phyloP scores from a whole-genome alignment of 1,284 basidiomycete genomes.

The Peniophora sp. region DNA sequence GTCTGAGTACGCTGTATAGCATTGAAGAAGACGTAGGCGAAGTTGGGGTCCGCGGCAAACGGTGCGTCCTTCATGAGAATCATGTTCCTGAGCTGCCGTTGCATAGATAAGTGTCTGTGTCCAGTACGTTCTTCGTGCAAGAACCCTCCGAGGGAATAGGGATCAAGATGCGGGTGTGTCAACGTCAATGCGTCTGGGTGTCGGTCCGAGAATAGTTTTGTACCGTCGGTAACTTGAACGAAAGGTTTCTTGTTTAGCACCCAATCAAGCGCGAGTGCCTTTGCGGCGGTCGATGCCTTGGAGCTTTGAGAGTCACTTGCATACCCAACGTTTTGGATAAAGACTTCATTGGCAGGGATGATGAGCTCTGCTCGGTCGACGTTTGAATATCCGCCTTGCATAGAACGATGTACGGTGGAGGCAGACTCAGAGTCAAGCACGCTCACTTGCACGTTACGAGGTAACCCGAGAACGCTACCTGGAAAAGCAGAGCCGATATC shows the following conservation, averaged over 20 bases:
- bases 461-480: neutral
- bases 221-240: neutral
- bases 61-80: neutral
- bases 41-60: neutral
- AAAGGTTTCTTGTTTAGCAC: neutral
- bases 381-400: neutral
- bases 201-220: neutral
- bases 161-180: slow-evolving; percentile 6
- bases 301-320: neutral
- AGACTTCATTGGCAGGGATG: neutral
- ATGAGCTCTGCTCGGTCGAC: neutral
- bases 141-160: slow-evolving; percentile 5
- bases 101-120: neutral
- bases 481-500: neutral
- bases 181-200: slow-evolving; percentile 3
- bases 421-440: neutral
- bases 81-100: slow-evolving; percentile 2
- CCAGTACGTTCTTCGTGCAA: neutral
- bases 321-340: neutral
- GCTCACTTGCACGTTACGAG: neutral
- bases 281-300: neutral
- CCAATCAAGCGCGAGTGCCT: slow-evolving; percentile 1
- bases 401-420: neutral
- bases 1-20: slow-evolving; percentile 1
- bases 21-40: slow-evolving; percentile 3